phyloP scores from a whole-genome alignment of 805 yeast species.

The Saccharomycopsis sp. region DNA sequence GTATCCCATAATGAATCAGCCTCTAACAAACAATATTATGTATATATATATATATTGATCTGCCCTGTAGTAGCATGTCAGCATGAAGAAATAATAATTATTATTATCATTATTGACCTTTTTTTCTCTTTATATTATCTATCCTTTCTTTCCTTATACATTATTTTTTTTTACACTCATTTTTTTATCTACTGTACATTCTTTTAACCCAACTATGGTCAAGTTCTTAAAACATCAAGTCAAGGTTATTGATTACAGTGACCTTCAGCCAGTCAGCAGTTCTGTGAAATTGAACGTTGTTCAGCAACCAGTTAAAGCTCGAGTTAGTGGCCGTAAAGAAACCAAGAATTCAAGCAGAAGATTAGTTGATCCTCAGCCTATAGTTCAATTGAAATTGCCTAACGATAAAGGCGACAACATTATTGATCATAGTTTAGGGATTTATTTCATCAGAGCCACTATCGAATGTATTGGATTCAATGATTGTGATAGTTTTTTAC shows the following conservation, averaged over 20 bases:
- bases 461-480: slow-evolving; percentile 20
- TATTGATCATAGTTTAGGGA: slow-evolving; percentile 19
- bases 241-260: slow-evolving; percentile 9
- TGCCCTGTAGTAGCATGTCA: too few relatives aligned
- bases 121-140: too few relatives aligned
- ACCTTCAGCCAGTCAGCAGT: slow-evolving; percentile 3
- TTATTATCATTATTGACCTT: too few relatives aligned
- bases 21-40: too few relatives aligned
- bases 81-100: too few relatives aligned
- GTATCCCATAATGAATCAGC: too few relatives aligned
- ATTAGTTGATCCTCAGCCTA: slow-evolving; percentile 22
- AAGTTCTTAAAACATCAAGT: slow-evolving; percentile 21
- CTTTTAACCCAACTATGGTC: slow-evolving; percentile 11
- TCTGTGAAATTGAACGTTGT: slow-evolving; percentile 16
- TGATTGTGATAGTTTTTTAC: slow-evolving; percentile 13
- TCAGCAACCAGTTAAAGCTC: slow-evolving; percentile 22
- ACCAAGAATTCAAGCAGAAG: slow-evolving; percentile 20
- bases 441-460: slow-evolving; percentile 19
- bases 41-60: too few relatives aligned
- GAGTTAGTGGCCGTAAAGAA: slow-evolving; percentile 21
- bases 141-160: too few relatives aligned
- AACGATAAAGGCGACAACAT: slow-evolving; percentile 13
- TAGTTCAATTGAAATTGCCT: slow-evolving; percentile 17
- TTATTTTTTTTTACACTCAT: too few relatives aligned
- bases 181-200: background rate